These are phyloP conservation scores for Hanseniaspora taiwanica DNA, from an alignment of 805 yeast species.

Conservation along the genomic window DNA sequence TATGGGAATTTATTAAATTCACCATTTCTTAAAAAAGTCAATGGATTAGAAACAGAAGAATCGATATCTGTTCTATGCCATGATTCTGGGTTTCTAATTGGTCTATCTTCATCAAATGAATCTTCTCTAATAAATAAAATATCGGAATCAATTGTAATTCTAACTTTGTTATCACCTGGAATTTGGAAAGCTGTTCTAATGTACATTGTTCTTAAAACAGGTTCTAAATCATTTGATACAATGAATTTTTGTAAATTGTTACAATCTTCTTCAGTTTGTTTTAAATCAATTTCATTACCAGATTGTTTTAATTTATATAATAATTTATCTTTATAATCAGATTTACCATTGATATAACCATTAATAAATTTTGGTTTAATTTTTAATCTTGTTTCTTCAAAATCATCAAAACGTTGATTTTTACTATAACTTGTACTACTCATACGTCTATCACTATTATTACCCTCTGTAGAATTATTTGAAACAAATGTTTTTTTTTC, in stretches of 20 bases:
- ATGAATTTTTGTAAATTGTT: slow-evolving; percentile 52
- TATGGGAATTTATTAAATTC: slow-evolving; percentile 77
- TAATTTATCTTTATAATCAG: slow-evolving; percentile 34
- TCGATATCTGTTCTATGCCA: slow-evolving; percentile 95
- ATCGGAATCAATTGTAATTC: slow-evolving; percentile 84
- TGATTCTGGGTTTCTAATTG: slow-evolving; percentile 73
- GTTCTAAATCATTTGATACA: slow-evolving; percentile 55
- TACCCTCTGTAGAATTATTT: slow-evolving; percentile 11
- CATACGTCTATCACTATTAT: slow-evolving; percentile 18
- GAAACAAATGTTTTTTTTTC: slow-evolving; percentile 69
- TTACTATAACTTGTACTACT: slow-evolving; percentile 15
- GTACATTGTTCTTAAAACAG: slow-evolving; percentile 74
- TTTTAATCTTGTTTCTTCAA: slow-evolving; percentile 50
- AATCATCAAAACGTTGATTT: slow-evolving; percentile 29
- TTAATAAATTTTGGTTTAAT: slow-evolving; percentile 75
- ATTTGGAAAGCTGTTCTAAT: slow-evolving; percentile 94
- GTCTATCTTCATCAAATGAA: slow-evolving; percentile 67
- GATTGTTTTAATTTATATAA: slow-evolving; percentile 50
- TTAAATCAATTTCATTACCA: slow-evolving; percentile 40
- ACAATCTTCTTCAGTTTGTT: slow-evolving; percentile 40
- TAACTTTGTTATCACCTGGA: slow-evolving; percentile 90
- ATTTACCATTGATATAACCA: slow-evolving; percentile 46
- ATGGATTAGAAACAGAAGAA: slow-evolving; percentile 55
- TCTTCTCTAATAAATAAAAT: slow-evolving; percentile 83
- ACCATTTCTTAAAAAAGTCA: slow-evolving; percentile 66